A percentile compares a stretch with the other conserved stretches of the same genome.
Conservation (phyloP, 1,284 basidiomycete genomes). For the Cutaneotrichosporon sp. region DNA sequence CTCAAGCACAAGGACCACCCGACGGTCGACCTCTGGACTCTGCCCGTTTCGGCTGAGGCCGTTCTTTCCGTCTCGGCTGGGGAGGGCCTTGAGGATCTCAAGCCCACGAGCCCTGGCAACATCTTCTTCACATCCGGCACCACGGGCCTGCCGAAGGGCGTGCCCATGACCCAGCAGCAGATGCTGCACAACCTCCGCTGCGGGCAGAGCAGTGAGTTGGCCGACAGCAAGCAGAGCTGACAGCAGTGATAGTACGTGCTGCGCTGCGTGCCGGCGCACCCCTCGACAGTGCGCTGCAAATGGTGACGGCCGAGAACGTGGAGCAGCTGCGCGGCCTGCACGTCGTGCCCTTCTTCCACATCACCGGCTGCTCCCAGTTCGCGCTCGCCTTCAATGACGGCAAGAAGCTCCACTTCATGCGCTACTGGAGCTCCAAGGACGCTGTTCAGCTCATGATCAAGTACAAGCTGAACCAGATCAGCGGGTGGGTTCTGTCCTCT, state of each 20-base stretch:
- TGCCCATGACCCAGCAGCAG: slow-evolving; percentile 32
- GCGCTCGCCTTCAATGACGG: slow-evolving; percentile 38
- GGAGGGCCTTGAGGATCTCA: slow-evolving; percentile 10
- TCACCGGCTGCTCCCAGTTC: slow-evolving; percentile 39
- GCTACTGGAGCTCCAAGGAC: slow-evolving; percentile 34
- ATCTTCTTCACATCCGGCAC: slow-evolving; percentile 36
- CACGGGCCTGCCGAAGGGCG: not conserved
- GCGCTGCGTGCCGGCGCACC: slow-evolving; percentile 29
- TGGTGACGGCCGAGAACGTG: slow-evolving; percentile 5
- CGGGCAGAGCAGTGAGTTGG: not conserved
- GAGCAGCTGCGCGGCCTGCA: slow-evolving; percentile 28
- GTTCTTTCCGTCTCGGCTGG: not conserved
- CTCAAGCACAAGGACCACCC: not conserved
- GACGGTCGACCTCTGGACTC: not conserved
- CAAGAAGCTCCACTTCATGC: slow-evolving; percentile 36
- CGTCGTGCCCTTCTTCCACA: slow-evolving; percentile 42
- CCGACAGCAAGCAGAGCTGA: no score
- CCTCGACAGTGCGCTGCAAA: slow-evolving; percentile 22
- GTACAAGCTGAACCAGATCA: slow-evolving; percentile 32
- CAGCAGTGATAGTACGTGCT: slow-evolving; percentile 12
- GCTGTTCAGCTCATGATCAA: slow-evolving; percentile 29
- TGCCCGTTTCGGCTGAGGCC: not conserved
- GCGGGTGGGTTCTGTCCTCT: not conserved
- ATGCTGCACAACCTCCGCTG: slow-evolving; percentile 4
- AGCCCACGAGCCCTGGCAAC: slow-evolving; percentile 37